A percentile compares a stretch with the other conserved stretches of the same genome.
Conservation (phyloP, 2,329 filamentous ascomycete species). For the Neofusicoccum sp. region DNA sequence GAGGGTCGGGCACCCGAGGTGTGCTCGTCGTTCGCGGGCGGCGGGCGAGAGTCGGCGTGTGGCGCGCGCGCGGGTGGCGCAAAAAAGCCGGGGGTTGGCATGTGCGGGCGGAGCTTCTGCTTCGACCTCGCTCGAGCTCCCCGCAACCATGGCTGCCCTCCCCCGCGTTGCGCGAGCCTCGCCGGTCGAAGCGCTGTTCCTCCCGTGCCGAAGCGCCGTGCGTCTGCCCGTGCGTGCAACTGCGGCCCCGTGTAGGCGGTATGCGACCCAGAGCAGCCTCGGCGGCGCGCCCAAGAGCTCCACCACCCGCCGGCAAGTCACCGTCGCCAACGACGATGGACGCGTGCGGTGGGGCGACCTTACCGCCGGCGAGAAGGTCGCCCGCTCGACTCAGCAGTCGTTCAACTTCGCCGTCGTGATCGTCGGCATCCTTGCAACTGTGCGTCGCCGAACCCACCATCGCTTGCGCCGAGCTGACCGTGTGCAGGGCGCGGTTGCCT, state of each 20-base stretch:
- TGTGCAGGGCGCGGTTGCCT: conserved; percentile 64
- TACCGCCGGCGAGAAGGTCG: conserved; percentile 72
- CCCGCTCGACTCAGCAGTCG: conserved; percentile 82
- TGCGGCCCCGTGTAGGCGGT: not conserved
- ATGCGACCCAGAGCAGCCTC: conserved; percentile 8
- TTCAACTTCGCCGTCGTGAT: conserved; percentile 82
- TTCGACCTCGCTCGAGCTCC: conserved; percentile 23
- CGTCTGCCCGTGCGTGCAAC: not conserved
- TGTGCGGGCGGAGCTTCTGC: conserved; percentile 13
- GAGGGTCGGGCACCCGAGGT: not conserved
- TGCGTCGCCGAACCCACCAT: conserved; percentile 41
- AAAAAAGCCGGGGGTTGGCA: conserved; percentile 6
- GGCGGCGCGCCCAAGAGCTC: conserved; percentile 2
- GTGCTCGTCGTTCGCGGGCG: not conserved
- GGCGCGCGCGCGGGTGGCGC: not conserved
- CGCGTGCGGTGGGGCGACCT: conserved; percentile 77
- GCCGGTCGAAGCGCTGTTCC: not conserved
- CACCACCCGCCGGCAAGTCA: conserved; percentile 54
- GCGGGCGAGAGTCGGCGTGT: not conserved
- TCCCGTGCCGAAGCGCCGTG: not conserved
- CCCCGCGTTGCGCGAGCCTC: conserved; percentile 8
- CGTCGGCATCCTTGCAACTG: conserved; percentile 72
- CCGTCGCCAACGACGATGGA: conserved; percentile 83
- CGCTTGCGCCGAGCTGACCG: conserved; percentile 7
- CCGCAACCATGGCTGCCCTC: conserved; percentile 49